Evolutionary conservation across 1,284 basidiomycete species (phyloP).

Genomic region (Bondarzewia mesenterica): DNA sequence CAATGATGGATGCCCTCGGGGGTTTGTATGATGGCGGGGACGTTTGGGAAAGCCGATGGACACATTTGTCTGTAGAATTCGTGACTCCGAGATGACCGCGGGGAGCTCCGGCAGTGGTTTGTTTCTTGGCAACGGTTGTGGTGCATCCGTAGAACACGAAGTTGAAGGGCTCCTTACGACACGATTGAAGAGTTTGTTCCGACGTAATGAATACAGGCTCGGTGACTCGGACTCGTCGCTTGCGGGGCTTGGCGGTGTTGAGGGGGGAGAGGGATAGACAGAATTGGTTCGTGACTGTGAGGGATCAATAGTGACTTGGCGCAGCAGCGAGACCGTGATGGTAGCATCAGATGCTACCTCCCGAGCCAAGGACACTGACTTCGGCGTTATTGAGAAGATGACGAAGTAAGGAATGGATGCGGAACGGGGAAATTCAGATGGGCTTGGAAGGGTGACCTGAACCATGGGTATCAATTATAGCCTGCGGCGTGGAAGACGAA

Average conservation of each 20-base stretch:
- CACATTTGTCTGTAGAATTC: conserved; percentile 43
- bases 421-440: conserved; percentile 47
- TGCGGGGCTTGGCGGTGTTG: conserved; percentile 31
- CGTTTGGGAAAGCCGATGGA: conserved; percentile 63
- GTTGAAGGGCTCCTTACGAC: conserved; percentile 23
- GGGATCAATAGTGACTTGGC: conserved; percentile 41
- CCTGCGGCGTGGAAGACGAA: conserved; percentile 1
- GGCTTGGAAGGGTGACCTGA: conserved; percentile 56
- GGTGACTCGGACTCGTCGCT: conserved; percentile 40
- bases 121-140: conserved; percentile 16
- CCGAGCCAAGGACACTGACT: conserved; percentile 40
- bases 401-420: conserved; percentile 60
- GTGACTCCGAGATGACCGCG: conserved; percentile 32
- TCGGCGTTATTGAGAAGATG: conserved; percentile 56
- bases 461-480: background rate
- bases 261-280: conserved; percentile 20
- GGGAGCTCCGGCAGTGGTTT: conserved; percentile 42
- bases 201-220: conserved; percentile 13
- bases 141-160: background rate
- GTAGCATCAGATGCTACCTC: conserved; percentile 66
- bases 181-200: conserved; percentile 35
- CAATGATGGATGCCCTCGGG: conserved; percentile 34
- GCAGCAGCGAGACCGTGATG: conserved; percentile 52
- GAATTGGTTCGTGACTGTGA: conserved; percentile 15
- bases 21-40: conserved; percentile 30